Evolutionary conservation across 192 early-diverging fungal genomes (phyloP).

Genomic region (Chytriomyces sp.): DNA sequence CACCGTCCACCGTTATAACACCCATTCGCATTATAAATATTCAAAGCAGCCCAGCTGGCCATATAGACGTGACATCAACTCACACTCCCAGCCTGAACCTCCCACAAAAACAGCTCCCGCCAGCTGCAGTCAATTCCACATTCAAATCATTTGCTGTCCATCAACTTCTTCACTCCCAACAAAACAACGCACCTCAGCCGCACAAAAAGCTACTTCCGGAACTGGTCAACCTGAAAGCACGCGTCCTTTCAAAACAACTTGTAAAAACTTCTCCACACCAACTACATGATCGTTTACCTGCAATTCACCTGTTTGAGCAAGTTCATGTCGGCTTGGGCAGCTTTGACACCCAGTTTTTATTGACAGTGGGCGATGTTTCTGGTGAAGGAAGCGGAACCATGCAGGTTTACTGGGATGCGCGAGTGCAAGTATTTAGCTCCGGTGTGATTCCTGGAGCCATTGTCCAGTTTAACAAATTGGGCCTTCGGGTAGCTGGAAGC

Average conservation of each 20-base stretch:
- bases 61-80: too few species aligned
- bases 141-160: not conserved
- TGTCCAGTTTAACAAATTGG: not conserved
- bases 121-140: too few species aligned
- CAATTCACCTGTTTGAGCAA: not conserved
- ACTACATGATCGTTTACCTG: constrained; percentile 10
- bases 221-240: constrained; percentile 1
- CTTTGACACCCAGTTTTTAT: not conserved
- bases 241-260: constrained; percentile 7
- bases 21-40: too few species aligned
- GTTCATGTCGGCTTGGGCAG: constrained; percentile 6
- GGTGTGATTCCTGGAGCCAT: constrained; percentile 3
- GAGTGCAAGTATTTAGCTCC: not conserved
- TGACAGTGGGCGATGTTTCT: constrained; percentile 3
- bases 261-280: not conserved
- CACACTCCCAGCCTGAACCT: too few species aligned
- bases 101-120: too few species aligned
- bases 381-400: not conserved
- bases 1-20: too few species aligned
- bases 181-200: too few species aligned
- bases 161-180: not conserved
- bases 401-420: constrained; percentile 3
- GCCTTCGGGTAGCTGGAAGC: not conserved
- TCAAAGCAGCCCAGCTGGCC: too few species aligned
- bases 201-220: too few species aligned